Conservation (phyloP, 352 stramenopile species). For the Globisporangium viniferum region DNA sequence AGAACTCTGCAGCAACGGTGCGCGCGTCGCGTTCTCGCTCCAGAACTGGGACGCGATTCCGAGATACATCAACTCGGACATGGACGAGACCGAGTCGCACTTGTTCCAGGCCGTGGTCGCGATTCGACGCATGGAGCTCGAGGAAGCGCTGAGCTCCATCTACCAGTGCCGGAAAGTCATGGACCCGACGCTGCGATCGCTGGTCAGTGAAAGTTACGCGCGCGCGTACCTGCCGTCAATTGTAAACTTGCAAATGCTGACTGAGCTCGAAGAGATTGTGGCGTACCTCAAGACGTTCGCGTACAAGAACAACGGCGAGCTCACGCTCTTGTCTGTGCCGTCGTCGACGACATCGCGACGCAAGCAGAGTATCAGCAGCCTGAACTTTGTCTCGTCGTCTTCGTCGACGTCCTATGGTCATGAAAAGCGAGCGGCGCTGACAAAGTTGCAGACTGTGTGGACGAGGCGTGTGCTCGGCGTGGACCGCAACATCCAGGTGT, state of each 20-base stretch:
- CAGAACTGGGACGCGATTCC: slow-evolving; percentile 86
- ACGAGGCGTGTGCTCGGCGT: slow-evolving; percentile 93
- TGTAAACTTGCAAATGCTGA: slow-evolving; percentile 97
- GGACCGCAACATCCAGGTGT: slow-evolving; percentile 90
- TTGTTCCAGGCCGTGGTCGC: slow-evolving; percentile 91
- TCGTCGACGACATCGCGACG: slow-evolving; percentile 35
- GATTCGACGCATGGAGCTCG: slow-evolving; percentile 94
- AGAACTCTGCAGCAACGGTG: slow-evolving; percentile 80
- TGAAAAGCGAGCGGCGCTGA: slow-evolving; percentile 66
- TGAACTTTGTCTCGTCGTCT: slow-evolving; percentile 76
- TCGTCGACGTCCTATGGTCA: slow-evolving; percentile 71
- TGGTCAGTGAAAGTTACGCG: slow-evolving; percentile 97
- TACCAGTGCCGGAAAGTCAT: slow-evolving; percentile 93
- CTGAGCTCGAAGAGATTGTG: slow-evolving; percentile 93
- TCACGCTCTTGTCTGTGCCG: slow-evolving; percentile 60
- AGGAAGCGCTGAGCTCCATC: slow-evolving; percentile 91
- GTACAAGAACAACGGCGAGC: slow-evolving; percentile 75
- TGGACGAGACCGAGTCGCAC: slow-evolving; percentile 82
- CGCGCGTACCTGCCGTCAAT: slow-evolving; percentile 96
- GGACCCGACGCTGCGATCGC: slow-evolving; percentile 94
- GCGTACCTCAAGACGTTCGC: slow-evolving; percentile 79
- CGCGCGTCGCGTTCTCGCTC: slow-evolving; percentile 74
- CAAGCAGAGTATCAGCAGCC: slow-evolving; percentile 77
- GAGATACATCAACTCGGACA: slow-evolving; percentile 86
- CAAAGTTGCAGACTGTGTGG: slow-evolving; percentile 81